phyloP scores from a whole-genome alignment of 192 early-diverging fungal species.

The Entomortierella lignicola region DNA sequence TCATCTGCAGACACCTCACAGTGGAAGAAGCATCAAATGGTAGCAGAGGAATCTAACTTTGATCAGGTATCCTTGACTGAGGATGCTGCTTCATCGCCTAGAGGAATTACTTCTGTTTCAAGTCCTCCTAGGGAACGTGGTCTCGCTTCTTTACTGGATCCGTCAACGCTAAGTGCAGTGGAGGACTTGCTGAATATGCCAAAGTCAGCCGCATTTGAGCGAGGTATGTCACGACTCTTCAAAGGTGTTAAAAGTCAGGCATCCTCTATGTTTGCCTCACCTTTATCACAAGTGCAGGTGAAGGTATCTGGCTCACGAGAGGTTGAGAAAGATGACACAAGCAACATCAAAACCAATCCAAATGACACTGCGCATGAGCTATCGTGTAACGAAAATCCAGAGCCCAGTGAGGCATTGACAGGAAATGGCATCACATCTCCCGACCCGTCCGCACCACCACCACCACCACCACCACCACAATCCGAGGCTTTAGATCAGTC shows the following conservation, averaged over 20 bases:
- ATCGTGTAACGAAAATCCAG: too few species aligned
- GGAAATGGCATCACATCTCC: too few species aligned
- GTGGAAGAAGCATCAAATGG: background rate
- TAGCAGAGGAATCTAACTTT: slow-evolving; percentile 10
- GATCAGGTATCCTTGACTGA: slow-evolving; percentile 44
- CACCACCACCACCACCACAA: too few species aligned
- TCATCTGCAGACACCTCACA: background rate
- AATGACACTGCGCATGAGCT: background rate
- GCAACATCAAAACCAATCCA: background rate
- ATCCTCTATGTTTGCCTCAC: slow-evolving; percentile 33
- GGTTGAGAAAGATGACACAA: background rate
- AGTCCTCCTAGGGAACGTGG: slow-evolving; percentile 25
- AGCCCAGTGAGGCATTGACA: too few species aligned
- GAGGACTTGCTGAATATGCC: slow-evolving; percentile 50
- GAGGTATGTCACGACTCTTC: slow-evolving; percentile 43
- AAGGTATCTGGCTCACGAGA: background rate
- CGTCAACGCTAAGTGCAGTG: slow-evolving; percentile 34
- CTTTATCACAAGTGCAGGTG: slow-evolving; percentile 6
- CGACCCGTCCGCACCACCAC: too few species aligned
- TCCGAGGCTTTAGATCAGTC: too few species aligned
- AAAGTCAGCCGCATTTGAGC: slow-evolving; percentile 47
- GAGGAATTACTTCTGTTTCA: background rate
- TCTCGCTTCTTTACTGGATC: slow-evolving; percentile 28
- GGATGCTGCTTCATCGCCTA: background rate
- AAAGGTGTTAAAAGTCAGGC: slow-evolving; percentile 46